Evolutionary conservation across 2,329 filamentous ascomycete species (phyloP), one percentile per base, ranked within the genome.

Genomic region (Sordariomycetes sp.): DNA sequence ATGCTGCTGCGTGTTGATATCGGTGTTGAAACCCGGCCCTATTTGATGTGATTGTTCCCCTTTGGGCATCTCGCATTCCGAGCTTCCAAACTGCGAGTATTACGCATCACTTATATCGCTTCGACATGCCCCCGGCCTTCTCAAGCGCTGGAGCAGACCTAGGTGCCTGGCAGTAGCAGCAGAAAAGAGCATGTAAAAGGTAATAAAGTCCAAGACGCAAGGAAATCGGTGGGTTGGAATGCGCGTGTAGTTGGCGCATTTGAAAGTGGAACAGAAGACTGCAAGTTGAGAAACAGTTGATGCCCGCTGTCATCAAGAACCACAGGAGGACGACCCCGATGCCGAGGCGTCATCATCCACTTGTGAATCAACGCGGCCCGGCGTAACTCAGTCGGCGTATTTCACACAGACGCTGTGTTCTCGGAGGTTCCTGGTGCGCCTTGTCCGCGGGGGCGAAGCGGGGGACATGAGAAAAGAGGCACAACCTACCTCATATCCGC

Each of bases 401-500:
- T 45, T 15, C 39, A 45, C 39, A 45, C 39, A 7, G 39, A 45
- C n/a, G 39, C 39, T 17, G 53, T 17, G 52, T 53, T 53, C 52
- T 53, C 52, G 28, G 28, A 36, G 34, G 28, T 22, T 53, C 28
- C n/a, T 35, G 28, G n/a, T 12, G 32, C 52, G 28, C 10, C n/a
- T n/a, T 17, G 8, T 17, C 15, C 10, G n/a, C 39, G 39, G 17
- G n/a, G 13, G 15, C 17, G 22, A 25, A 25, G 48, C 8, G 48
- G 48, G 48, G 48, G 24, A 48, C n/a, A 20, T n/a, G 25, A 17
- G 35, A 52, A 13, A 15, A 51, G 35, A 52, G n/a, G 12, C 25
- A 36, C 15, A 28, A 50, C 55, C 36, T 48, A 57, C 55, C 55
- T 57, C 50, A 57, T 52, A 36, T 57, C 55, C 12, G 55, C 25